phyloP scores from a whole-genome alignment of 768 basidiomycete genomes.

The Lyophyllum atratum region DNA sequence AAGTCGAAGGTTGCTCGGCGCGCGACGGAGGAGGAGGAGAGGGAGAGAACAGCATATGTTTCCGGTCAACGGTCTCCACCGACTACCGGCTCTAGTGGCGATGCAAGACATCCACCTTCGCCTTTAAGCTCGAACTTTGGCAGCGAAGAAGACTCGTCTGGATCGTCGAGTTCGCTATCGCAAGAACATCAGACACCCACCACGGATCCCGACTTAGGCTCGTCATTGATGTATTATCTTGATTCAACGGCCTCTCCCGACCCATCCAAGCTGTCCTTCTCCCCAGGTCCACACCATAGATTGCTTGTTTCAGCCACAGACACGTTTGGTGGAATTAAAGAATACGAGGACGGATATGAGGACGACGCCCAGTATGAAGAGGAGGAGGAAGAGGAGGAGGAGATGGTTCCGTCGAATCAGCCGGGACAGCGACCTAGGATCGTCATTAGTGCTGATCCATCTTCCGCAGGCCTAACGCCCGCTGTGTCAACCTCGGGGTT shows the following conservation, averaged over 20 bases:
- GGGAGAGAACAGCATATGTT: background rate
- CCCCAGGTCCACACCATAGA: slow-evolving; percentile 19
- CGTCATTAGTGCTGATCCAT: slow-evolving; percentile 31
- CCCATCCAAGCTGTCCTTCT: slow-evolving; percentile 23
- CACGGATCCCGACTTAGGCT: slow-evolving; percentile 31
- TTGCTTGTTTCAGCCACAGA: slow-evolving; percentile 31
- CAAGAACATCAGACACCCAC: slow-evolving; percentile 43
- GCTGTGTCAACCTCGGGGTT: slow-evolving; percentile 32
- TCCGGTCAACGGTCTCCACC: slow-evolving; percentile 5
- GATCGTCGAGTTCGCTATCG: slow-evolving; percentile 41
- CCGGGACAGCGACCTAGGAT: slow-evolving; percentile 33
- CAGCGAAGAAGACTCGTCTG: slow-evolving; percentile 41
- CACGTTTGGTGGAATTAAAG: slow-evolving; percentile 38
- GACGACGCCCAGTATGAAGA: slow-evolving; percentile 30
- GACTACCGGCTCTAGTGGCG: background rate
- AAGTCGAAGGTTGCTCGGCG: slow-evolving; percentile 16
- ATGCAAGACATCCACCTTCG: slow-evolving; percentile 36
- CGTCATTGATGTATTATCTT: slow-evolving; percentile 38
- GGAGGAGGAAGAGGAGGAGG: slow-evolving; percentile 19
- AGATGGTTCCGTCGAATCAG: slow-evolving; percentile 10
- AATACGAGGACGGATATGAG: slow-evolving; percentile 20
- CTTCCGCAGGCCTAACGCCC: slow-evolving; percentile 29
- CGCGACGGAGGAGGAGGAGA: slow-evolving; percentile 12
- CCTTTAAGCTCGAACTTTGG: slow-evolving; percentile 53
- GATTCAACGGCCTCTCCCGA: slow-evolving; percentile 31